phyloP scores from a whole-genome alignment of 805 yeast genomes.

The Cyberlindnera veronae region DNA sequence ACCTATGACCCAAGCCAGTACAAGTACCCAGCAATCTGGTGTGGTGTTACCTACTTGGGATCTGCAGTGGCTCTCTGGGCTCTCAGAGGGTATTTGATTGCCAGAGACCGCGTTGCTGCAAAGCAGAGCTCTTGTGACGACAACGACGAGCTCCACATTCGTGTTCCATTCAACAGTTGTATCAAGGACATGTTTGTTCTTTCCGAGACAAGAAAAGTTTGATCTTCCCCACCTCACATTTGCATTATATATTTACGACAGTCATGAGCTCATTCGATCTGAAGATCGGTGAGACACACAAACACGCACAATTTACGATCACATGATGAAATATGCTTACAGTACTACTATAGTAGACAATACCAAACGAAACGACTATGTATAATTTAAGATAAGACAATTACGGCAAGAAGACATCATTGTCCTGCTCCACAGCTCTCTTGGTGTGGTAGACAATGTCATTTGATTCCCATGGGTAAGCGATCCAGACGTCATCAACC shows the following conservation, averaged over 20 bases:
- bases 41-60: conserved; percentile 50
- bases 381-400: neutral
- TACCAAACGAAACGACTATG: neutral
- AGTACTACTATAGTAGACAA: neutral
- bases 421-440: conserved; percentile 71
- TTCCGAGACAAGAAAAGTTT: conserved; percentile 15
- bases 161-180: conserved; percentile 9
- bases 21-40: conserved; percentile 50
- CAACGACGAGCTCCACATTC: conserved; percentile 24
- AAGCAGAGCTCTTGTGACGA: conserved; percentile 27
- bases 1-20: conserved; percentile 43
- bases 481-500: conserved; percentile 80
- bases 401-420: conserved; percentile 44
- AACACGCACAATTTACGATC: too few species aligned
- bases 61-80: conserved; percentile 41
- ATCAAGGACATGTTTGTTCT: conserved; percentile 10
- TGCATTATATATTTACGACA: neutral
- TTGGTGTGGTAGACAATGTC: conserved; percentile 72
- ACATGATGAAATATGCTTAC: too few species aligned
- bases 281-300: too few species aligned
- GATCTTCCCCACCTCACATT: neutral
- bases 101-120: conserved; percentile 39
- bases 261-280: too few species aligned
- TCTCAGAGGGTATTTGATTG: conserved; percentile 53
- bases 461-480: conserved; percentile 82